Percentiles rank a stretch among this genome's conserved stretches.
Evolutionary conservation across 352 stramenopile genomes (phyloP).

Genomic region (Phytophthora pseudosyringae): DNA sequence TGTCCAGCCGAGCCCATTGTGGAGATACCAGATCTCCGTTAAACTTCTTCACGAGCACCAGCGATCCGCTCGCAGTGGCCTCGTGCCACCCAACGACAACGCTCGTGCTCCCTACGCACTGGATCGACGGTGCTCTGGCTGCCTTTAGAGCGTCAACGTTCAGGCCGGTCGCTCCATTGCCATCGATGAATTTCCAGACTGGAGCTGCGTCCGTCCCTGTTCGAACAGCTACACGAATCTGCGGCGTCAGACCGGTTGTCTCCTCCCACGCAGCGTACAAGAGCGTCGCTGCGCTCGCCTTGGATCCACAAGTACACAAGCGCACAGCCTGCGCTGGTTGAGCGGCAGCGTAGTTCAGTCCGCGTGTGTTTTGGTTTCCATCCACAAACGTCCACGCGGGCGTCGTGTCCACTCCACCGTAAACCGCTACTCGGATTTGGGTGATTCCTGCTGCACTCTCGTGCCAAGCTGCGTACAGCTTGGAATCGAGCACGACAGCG

Average conservation of each 20-base stretch:
- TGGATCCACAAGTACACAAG: constrained; percentile 48
- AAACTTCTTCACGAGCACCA: constrained; percentile 52
- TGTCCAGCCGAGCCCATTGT: constrained; percentile 48
- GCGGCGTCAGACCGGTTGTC: constrained; percentile 28
- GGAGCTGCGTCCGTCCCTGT: constrained; percentile 45
- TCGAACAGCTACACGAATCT: constrained; percentile 64
- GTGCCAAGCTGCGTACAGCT: constrained; percentile 70
- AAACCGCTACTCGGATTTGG: constrained; percentile 68
- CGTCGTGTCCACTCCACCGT: constrained; percentile 46
- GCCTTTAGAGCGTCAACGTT: constrained; percentile 44
- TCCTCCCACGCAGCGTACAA: constrained; percentile 72
- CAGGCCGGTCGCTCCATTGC: constrained; percentile 46
- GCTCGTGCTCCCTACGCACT: constrained; percentile 40
- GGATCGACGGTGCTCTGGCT: constrained; percentile 42
- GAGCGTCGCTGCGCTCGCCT: constrained; percentile 9
- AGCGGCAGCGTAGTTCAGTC: constrained; percentile 50
- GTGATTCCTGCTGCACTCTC: constrained; percentile 33
- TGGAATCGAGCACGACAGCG: constrained; percentile 39
- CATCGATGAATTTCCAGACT: constrained; percentile 62
- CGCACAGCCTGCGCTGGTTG: constrained; percentile 44
- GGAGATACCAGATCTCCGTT: constrained; percentile 45
- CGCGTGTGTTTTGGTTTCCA: constrained; percentile 43
- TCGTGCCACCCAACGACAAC: constrained; percentile 70
- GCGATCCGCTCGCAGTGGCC: constrained; percentile 12
- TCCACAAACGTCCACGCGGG: constrained; percentile 67